Conservation (phyloP, 2,329 filamentous ascomycete species). For the Teratosphaeria gauchensis region DNA sequence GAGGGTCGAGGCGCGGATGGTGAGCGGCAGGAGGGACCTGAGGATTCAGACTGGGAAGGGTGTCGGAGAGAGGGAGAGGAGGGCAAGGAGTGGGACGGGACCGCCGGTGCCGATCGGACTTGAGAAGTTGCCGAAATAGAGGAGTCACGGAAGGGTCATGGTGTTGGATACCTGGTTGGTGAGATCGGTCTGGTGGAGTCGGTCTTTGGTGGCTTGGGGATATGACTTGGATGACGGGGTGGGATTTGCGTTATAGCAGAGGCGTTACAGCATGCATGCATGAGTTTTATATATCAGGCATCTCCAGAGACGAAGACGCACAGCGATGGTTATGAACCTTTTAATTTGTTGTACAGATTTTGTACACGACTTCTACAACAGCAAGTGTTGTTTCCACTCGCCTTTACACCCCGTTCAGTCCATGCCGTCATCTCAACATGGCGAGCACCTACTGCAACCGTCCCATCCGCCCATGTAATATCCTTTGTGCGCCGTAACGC, state of each 20-base stretch:
- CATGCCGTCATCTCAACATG: neutral
- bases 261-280: neutral
- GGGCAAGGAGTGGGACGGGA: constrained; percentile 53
- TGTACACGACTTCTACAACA: neutral
- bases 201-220: neutral
- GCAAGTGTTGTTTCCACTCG: neutral
- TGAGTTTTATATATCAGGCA: neutral
- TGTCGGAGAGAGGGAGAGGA: constrained; percentile 48
- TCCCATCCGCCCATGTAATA: neutral
- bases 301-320: neutral
- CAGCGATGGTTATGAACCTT: neutral
- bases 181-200: too few relatives aligned
- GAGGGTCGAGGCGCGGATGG: neutral
- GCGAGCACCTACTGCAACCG: neutral
- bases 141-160: neutral
- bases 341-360: neutral
- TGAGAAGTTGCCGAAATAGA: neutral
- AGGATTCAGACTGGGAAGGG: constrained; percentile 33
- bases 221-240: neutral
- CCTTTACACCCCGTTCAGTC: neutral
- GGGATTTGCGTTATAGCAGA: neutral
- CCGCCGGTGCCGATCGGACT: constrained; percentile 26
- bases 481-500: neutral
- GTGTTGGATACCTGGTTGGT: too few relatives aligned
- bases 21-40: constrained; percentile 51